Conservation (phyloP, 1,139 yeast genomes). For the Taphrina betulina region DNA sequence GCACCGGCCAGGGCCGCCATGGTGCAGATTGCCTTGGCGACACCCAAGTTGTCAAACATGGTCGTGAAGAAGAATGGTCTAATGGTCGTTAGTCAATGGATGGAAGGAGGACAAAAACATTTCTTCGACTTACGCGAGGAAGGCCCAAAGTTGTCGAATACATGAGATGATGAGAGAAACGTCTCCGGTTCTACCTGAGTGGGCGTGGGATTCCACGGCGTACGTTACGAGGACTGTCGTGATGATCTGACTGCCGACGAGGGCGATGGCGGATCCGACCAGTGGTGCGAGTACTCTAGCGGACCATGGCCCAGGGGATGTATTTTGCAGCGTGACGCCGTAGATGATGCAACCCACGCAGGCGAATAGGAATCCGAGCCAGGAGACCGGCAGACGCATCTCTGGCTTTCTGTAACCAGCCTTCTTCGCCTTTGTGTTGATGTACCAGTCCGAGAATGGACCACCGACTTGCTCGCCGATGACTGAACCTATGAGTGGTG, state of each 20-base stretch:
- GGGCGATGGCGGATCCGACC: slow-evolving; percentile 43
- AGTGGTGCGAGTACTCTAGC: slow-evolving; percentile 43
- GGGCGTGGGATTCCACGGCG: slow-evolving; percentile 10
- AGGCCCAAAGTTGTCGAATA: background rate
- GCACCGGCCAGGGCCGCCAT: slow-evolving; percentile 4
- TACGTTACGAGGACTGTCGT: slow-evolving; percentile 42
- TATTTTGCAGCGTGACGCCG: slow-evolving; percentile 41
- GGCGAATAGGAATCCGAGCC: slow-evolving; percentile 41
- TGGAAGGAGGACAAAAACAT: too few relatives aligned
- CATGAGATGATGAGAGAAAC: slow-evolving; percentile 7
- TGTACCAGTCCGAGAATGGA: slow-evolving; percentile 43
- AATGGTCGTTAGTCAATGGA: too few relatives aligned
- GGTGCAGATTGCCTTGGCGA: background rate
- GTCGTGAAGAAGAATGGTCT: slow-evolving; percentile 17
- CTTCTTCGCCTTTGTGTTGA: slow-evolving; percentile 35
- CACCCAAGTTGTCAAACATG: slow-evolving; percentile 3
- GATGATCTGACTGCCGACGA: slow-evolving; percentile 43
- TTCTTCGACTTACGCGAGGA: too few relatives aligned
- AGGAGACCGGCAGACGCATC: slow-evolving; percentile 42
- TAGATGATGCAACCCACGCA: slow-evolving; percentile 43
- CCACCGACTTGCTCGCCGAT: slow-evolving; percentile 44
- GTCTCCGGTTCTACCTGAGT: slow-evolving; percentile 1
- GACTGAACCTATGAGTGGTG: slow-evolving; percentile 42
- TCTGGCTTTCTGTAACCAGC: slow-evolving; percentile 36
- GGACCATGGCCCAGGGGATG: slow-evolving; percentile 40